A percentile compares a stretch with the other conserved stretches of the same genome.
These are phyloP conservation scores for Puccinia novopanici DNA, from an alignment of 1,284 basidiomycete genomes.

Conservation along the genomic window DNA sequence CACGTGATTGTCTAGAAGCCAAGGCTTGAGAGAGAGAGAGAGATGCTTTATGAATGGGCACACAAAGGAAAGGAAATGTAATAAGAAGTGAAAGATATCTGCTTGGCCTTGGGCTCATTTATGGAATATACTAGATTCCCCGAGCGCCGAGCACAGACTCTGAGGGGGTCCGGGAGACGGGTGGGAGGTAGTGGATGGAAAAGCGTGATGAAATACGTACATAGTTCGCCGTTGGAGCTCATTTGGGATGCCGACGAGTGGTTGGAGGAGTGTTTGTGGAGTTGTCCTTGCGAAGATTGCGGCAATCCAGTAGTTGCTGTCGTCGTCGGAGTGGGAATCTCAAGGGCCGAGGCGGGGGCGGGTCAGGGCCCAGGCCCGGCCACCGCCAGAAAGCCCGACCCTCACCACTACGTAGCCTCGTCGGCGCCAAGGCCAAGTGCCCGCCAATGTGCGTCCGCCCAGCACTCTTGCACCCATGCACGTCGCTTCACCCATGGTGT, in stretches of 20 bases:
- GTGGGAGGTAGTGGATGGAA: constrained; percentile 13
- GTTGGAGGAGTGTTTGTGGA: neutral
- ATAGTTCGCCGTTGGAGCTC: constrained; percentile 22
- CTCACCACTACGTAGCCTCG: too few relatives aligned
- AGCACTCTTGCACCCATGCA: too few relatives aligned
- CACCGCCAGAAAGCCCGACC: too few relatives aligned
- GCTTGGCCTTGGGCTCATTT: neutral
- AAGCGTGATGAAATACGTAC: neutral
- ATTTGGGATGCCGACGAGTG: neutral
- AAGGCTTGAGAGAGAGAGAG: neutral
- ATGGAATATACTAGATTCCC: neutral
- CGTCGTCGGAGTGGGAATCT: neutral
- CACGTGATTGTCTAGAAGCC: neutral
- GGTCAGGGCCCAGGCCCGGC: too few relatives aligned
- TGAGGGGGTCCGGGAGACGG: neutral
- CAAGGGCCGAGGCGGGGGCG: too few relatives aligned
- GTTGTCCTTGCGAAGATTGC: neutral
- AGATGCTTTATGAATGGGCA: neutral
- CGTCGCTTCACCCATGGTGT: too few relatives aligned
- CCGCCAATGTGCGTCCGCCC: too few relatives aligned
- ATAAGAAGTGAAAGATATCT: neutral
- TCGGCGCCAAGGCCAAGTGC: too few relatives aligned
- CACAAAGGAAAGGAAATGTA: neutral
- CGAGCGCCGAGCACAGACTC: neutral
- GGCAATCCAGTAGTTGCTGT: neutral